Base-by-base conservation (phyloP, 2,329 filamentous ascomycete genomes). In the Apiospora saccharicola region DNA sequence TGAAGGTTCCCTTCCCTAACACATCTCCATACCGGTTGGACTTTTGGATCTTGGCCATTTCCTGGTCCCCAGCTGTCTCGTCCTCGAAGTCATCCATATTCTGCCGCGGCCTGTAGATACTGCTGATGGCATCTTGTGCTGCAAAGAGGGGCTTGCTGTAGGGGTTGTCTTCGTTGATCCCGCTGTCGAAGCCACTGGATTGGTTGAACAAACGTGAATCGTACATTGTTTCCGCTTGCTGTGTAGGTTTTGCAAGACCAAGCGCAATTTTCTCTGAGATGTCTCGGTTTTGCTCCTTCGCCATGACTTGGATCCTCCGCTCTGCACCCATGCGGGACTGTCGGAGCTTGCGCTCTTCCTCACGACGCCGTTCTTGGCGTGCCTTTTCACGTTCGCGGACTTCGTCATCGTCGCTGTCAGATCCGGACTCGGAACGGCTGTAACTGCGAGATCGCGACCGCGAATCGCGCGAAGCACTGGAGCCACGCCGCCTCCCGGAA, bases 91-190 rank as follows among this genome's bases (percentile, higher is more conserved):
- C 94, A 69, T 92, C 93, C 78, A 92, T 90, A 72, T 92, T 91
- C 34, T 93, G 90, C 30, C 90, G 90, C 1, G 96, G 94, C 46
- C 95, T 90, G 83, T 99, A 99, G 76, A 99, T 98, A 81, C 92
- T 96, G 84, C 90, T 96, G 78, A 98, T 94, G 12, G 94, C 96
- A 80, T 98, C 96, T 81, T 98, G 95, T 19, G 96, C 96, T 0
- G 95, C 95, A 81, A 99, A 99, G 10, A 99, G 86, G 26, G 96
- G 96, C 84, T 98, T 98, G 82, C 98, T 96, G 84, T 98, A 99
- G 0, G 92, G 91, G 80, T 99, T 96, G 82, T 99, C 96, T 82
- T 99, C 96, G 82, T 99, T 99, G 88, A 98, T 95, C 0, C 96
- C 96, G 70, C 91, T 90, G 77, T 95, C 92, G 80, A 99, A 97